Evolutionary conservation across 1,284 basidiomycete species (phyloP).

Genomic region (Ustilago trichophora): DNA sequence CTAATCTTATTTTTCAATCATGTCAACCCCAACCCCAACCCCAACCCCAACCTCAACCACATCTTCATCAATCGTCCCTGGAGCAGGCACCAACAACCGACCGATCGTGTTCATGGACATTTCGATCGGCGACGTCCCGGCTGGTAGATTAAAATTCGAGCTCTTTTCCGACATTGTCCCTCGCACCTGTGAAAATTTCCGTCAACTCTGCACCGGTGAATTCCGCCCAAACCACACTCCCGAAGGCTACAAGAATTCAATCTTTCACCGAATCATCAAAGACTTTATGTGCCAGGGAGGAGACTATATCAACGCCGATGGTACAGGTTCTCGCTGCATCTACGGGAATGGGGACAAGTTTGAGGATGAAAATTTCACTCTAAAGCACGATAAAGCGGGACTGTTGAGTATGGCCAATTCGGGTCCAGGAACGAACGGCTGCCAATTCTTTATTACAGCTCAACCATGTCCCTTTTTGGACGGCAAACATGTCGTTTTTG

Average conservation of each 20-base stretch:
- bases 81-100: slow-evolving; percentile 60
- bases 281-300: slow-evolving; percentile 68
- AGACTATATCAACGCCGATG: slow-evolving; percentile 74
- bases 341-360: slow-evolving; percentile 85
- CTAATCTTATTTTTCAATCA: too few relatives aligned
- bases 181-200: slow-evolving; percentile 88
- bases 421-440: slow-evolving; percentile 63
- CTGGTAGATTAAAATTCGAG: slow-evolving; percentile 80
- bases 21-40: too few relatives aligned
- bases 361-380: slow-evolving; percentile 85
- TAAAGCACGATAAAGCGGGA: slow-evolving; percentile 75
- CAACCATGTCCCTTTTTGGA: slow-evolving; percentile 92
- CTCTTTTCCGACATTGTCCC: slow-evolving; percentile 89
- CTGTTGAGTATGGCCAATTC: slow-evolving; percentile 66
- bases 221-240: slow-evolving; percentile 68
- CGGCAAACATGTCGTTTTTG: slow-evolving; percentile 93
- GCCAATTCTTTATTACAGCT: slow-evolving; percentile 94
- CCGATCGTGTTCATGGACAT: slow-evolving; percentile 95
- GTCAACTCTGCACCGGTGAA: slow-evolving; percentile 83
- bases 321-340: slow-evolving; percentile 91
- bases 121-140: slow-evolving; percentile 71
- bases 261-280: slow-evolving; percentile 82
- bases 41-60: too few relatives aligned
- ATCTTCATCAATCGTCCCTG: too few relatives aligned
- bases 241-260: slow-evolving; percentile 70